phyloP scores from a whole-genome alignment of 495 filamentous ascomycete species.

The Lasiosphaeria miniovina region DNA sequence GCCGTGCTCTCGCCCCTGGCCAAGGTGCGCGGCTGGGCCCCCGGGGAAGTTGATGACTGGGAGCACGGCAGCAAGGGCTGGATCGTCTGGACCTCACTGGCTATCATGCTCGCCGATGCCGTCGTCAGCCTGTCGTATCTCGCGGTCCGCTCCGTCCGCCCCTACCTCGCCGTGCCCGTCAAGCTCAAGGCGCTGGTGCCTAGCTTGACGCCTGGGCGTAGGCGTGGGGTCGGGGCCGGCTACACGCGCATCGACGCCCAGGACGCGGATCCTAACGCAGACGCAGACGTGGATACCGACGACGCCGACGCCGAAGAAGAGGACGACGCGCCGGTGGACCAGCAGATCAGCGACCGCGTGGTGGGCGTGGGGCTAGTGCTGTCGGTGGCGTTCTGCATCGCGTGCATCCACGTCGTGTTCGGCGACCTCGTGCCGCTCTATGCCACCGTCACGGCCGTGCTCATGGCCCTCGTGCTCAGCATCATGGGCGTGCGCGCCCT shows the following conservation, averaged over 20 bases:
- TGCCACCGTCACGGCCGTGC: constrained; percentile 75
- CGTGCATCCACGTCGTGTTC: constrained; percentile 77
- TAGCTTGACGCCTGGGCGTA: neutral
- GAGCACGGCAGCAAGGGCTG: constrained; percentile 89
- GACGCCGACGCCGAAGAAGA: neutral
- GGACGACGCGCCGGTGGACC: constrained; percentile 72
- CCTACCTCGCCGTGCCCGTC: constrained; percentile 10
- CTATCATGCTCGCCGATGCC: constrained; percentile 95
- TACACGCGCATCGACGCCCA: constrained; percentile 12
- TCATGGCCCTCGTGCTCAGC: constrained; percentile 83
- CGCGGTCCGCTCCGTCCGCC: constrained; percentile 48
- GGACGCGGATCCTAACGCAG: no score
- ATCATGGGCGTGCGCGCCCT: constrained; percentile 95
- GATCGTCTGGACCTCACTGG: constrained; percentile 94
- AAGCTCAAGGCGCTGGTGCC: neutral
- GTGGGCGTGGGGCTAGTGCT: constrained; percentile 71
- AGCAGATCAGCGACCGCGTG: constrained; percentile 71
- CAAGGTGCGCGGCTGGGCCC: constrained; percentile 82
- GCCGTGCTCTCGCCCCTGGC: constrained; percentile 85
- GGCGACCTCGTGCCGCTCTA: constrained; percentile 62
- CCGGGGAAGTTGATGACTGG: constrained; percentile 83
- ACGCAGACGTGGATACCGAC: constrained; percentile 10
- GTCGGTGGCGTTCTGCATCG: constrained; percentile 75
- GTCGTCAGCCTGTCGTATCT: constrained; percentile 84
- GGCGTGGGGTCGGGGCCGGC: neutral